Percentiles rank a stretch among this genome's conserved stretches.
These are phyloP conservation scores for Davidsoniella eucalypti DNA, from an alignment of 2,329 filamentous ascomycete genomes.

Conservation along the genomic window DNA sequence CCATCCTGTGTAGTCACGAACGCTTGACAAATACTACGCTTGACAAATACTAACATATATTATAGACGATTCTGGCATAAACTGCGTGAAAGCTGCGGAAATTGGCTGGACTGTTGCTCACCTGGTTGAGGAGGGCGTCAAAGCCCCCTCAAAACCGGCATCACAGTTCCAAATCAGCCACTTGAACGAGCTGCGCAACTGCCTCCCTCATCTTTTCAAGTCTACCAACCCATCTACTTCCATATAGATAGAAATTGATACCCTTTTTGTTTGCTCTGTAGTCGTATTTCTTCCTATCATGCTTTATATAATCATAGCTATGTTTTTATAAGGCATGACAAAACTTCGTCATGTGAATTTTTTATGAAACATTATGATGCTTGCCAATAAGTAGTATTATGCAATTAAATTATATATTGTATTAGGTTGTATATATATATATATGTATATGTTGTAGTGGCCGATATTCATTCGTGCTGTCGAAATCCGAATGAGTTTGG, in stretches of 20 bases:
- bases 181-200: constrained; percentile 54
- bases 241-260: too few species aligned
- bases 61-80: constrained; percentile 70
- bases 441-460: too few species aligned
- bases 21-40: not conserved
- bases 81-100: constrained; percentile 59
- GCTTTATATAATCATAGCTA: too few species aligned
- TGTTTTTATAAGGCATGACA: too few species aligned
- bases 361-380: too few species aligned
- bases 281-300: too few species aligned
- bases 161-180: constrained; percentile 60
- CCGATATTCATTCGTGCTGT: not conserved
- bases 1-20: constrained; percentile 1
- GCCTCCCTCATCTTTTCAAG: constrained; percentile 82
- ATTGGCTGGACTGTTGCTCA: constrained; percentile 80
- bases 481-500: not conserved
- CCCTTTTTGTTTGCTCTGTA: too few species aligned
- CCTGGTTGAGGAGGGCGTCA: constrained; percentile 61
- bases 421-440: too few species aligned
- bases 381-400: too few species aligned
- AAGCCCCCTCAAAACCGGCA: constrained; percentile 44
- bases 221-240: constrained; percentile 15
- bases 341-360: too few species aligned
- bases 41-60: not conserved
- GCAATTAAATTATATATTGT: too few species aligned